Evolutionary conservation across 345 rosid species (phyloP).

Genomic region (Salix caprea): DNA sequence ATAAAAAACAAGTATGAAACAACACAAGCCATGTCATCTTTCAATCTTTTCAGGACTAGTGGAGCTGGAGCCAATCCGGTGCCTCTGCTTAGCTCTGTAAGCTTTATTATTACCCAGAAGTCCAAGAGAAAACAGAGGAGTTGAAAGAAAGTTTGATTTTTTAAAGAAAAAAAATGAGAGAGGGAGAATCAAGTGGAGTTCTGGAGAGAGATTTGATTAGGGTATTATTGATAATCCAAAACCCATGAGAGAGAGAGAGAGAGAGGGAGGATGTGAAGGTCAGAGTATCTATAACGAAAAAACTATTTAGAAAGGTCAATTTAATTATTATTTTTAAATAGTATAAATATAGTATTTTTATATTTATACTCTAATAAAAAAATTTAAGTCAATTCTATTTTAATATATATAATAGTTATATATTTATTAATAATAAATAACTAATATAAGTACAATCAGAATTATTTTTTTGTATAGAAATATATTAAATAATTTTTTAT

Average conservation of each 20-base stretch:
- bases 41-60: slow-evolving; percentile 83
- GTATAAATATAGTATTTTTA: too few species aligned
- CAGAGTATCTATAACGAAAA: too few species aligned
- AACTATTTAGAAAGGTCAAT: too few species aligned
- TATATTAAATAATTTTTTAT: too few species aligned
- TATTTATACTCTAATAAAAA: too few species aligned
- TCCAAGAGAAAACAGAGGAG: slow-evolving; percentile 4
- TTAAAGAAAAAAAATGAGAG: not conserved
- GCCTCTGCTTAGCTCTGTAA: slow-evolving; percentile 96
- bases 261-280: too few species aligned
- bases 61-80: slow-evolving; percentile 77
- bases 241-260: not conserved
- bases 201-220: slow-evolving; percentile 3
- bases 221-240: slow-evolving; percentile 14
- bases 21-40: slow-evolving; percentile 97
- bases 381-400: too few species aligned
- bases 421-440: too few species aligned
- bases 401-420: too few species aligned
- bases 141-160: not conserved
- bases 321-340: too few species aligned
- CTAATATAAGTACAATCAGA: too few species aligned
- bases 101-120: slow-evolving; percentile 89
- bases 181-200: not conserved
- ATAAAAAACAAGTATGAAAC: slow-evolving; percentile 44
- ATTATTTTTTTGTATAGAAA: too few species aligned